Percentiles rank a stretch among this genome's conserved stretches.
These are phyloP conservation scores for Salix koriyanagi DNA, from an alignment of 345 rosid species.

Conservation along the genomic window DNA sequence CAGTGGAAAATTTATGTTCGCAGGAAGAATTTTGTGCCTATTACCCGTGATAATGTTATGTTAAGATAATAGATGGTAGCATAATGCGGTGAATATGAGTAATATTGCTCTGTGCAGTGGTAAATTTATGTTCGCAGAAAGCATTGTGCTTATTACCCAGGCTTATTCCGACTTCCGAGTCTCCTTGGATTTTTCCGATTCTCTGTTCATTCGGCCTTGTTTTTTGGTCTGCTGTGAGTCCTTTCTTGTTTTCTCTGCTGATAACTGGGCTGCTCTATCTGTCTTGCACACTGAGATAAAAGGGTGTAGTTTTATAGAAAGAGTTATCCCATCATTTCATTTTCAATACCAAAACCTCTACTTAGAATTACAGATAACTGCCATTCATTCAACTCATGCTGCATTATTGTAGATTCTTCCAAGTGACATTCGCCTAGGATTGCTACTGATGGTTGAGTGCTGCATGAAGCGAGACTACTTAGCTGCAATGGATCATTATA, in stretches of 20 bases:
- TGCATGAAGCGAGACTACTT: slow-evolving; percentile 91
- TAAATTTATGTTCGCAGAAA: not conserved
- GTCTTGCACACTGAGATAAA: no score
- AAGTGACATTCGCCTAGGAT: slow-evolving; percentile 79
- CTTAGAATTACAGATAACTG: not conserved
- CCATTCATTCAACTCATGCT: not conserved
- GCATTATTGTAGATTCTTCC: slow-evolving; percentile 58
- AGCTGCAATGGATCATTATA: slow-evolving; percentile 97
- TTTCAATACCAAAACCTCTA: no score
- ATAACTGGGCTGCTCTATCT: no score
- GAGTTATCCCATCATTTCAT: no score
- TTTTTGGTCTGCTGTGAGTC: no score
- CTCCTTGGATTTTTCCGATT: not conserved
- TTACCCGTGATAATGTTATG: not conserved
- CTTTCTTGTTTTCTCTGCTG: no score
- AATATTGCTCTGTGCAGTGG: not conserved
- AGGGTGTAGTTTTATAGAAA: not conserved
- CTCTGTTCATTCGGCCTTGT: not conserved
- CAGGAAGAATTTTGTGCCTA: not conserved
- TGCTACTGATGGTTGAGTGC: slow-evolving; percentile 70
- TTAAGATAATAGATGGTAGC: not conserved
- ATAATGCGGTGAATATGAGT: not conserved
- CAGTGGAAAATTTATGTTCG: not conserved
- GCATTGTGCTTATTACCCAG: not conserved
- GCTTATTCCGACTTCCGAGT: not conserved